A percentile compares a stretch with the other conserved stretches of the same genome.
Conservation (phyloP, 306 rosid genomes). For the Neltuma alba region DNA sequence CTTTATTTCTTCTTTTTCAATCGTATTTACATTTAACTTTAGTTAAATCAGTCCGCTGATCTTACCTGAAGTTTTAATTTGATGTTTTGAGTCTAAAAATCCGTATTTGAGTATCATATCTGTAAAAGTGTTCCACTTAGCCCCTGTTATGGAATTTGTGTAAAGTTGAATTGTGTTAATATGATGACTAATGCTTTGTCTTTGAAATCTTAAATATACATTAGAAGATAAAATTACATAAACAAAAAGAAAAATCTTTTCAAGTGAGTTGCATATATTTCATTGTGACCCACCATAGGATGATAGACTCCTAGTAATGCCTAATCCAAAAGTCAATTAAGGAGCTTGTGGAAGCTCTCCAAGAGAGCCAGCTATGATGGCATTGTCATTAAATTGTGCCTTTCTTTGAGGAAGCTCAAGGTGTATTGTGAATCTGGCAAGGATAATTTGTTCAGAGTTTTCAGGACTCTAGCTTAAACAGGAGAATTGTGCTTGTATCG, state of each 20-base stretch:
- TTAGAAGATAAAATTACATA: neutral
- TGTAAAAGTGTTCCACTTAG: neutral
- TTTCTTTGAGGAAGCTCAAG: neutral
- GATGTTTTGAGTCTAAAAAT: neutral
- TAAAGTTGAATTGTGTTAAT: neutral
- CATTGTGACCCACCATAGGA: neutral
- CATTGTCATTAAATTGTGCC: constrained; percentile 28
- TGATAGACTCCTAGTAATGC: neutral
- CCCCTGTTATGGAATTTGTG: neutral
- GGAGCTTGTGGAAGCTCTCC: neutral
- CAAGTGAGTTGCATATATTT: neutral
- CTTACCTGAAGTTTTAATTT: neutral
- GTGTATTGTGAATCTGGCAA: neutral
- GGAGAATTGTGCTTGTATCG: neutral
- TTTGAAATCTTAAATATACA: neutral
- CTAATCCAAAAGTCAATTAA: neutral
- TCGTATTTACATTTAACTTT: neutral
- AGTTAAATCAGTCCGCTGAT: neutral
- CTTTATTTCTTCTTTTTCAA: neutral
- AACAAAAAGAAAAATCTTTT: neutral
- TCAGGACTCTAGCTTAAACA: constrained; percentile 7
- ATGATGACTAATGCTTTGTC: neutral
- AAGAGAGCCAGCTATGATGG: constrained; percentile 17
- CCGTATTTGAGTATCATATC: neutral
- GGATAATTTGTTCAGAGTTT: neutral